Evolutionary conservation across 805 yeast genomes (phyloP), one percentile per base, ranked within the genome.

Genomic region (Torulaspora indica): DNA sequence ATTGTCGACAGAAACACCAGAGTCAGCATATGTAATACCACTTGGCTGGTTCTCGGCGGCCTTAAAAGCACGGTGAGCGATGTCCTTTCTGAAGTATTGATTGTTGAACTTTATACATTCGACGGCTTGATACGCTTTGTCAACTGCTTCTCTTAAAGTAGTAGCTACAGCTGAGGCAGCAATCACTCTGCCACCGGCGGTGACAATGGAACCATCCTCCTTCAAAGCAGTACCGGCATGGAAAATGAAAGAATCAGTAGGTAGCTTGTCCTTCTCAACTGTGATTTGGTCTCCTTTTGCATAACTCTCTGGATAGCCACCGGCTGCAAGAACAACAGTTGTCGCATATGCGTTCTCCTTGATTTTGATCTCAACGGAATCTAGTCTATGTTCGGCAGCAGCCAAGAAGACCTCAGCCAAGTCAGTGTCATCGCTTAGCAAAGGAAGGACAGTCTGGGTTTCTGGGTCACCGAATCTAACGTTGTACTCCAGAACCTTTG

Each of bases 401-500:
- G 98, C 98, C 43, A 91, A 68, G 77, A 95, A 79, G 37, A 93
- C 80, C 67, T 90, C 88, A 37, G 96, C 93, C 60, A 93, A 75
- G 68, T 93, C 99, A n/a, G 96, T 82, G 43, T 81, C 84, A 33
- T 79, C 78, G 37, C 86, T 71, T 51, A 93, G 71, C 60, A 93
- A 74, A 15, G 97, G 96, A 60, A 93, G 72, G 18, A 93, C 95
- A 2, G 97, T 86, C 72, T 93, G 98, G 28, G 98, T 93, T 71
- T 93, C 99, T 54, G 99, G 99, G 66, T 93, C 99, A 51, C 99
- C 99, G 56, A 93, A 95, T 69, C 99, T 82, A 40, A 95, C 98
- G 57, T 93, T 93, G 70, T 95, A 93, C 69, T 93, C 99, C 59
- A 93, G 74, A 3, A 90, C 96, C 70, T 89, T 87, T 55, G 98